Base-by-base conservation (phyloP, 192 early-diverging fungal species). In the Funneliformis geosporum region DNA sequence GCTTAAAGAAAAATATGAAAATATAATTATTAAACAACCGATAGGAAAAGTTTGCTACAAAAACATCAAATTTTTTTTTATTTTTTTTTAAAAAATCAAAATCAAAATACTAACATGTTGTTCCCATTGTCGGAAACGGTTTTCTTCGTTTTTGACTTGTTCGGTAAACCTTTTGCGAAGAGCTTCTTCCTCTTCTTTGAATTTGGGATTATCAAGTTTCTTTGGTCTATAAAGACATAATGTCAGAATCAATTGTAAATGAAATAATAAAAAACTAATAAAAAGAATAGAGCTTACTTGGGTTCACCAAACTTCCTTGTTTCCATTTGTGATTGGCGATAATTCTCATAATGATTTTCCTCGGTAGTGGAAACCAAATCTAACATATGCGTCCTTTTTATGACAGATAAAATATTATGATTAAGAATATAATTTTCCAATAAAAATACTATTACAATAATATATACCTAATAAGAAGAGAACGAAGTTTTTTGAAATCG, bases 61-160 rank as follows among this genome's bases (percentile, higher is more conserved):
- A 9, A 44, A 44, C 0, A 44, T 44, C 14, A 18, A 2, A 16
- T 50, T 14, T 50, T 2, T 14, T n/a, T n/a, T n/a, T n/a, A n/a
- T 33, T 33, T 33, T 33, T 2, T 33, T 33, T 33, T 33, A 33
- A 33, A 33, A 33, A 33, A 65, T n/a, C n/a, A 28, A 10, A 65
- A 11, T n/a, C n/a, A 21, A 8, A n/a, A 84, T 83, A 84, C 81
- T 79, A 76, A 84, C 83, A 79, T 90, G 87, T 84, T 99, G 95
- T 86, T 99, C 98, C 98, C 98, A 99, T 82, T 97, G 93, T 80
- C 97, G 92, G 92, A 99, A 99, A 73, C 97, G 86, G 87, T 94
- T 96, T 88, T 99, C 98, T 85, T 99, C 97, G 79, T 93, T 84
- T 75, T 96, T 92, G 72, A 99, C 98, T 84, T 99, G 97, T 83